Evolutionary conservation across 768 basidiomycete species (phyloP).

Genomic region (Naganishia vishniacii): DNA sequence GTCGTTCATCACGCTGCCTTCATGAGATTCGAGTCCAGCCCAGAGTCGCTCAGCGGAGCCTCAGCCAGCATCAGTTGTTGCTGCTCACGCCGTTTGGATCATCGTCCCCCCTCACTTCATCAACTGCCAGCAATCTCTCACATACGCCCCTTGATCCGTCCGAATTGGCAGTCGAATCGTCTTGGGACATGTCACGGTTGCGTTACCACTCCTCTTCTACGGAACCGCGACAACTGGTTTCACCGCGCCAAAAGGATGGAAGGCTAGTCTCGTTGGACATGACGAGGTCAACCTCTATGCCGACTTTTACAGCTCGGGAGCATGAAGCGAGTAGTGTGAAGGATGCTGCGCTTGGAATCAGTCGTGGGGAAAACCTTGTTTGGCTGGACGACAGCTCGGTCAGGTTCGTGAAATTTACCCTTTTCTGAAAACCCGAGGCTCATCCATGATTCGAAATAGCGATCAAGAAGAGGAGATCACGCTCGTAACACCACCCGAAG

Average conservation of each 20-base stretch:
- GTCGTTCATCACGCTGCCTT: constrained; percentile 3
- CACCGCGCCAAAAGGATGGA: neutral
- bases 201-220: too few species aligned
- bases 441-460: neutral
- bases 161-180: neutral
- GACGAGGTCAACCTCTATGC: constrained; percentile 39
- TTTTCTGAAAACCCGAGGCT: neutral
- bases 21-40: constrained; percentile 9
- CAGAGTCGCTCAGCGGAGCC: neutral
- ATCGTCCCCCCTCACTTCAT: neutral
- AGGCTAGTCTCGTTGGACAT: constrained; percentile 33
- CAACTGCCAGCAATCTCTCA: neutral
- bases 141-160: neutral
- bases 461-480: neutral
- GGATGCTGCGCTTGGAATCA: constrained; percentile 44
- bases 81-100: constrained; percentile 24
- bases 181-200: too few species aligned
- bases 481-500: neutral
- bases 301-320: constrained; percentile 40
- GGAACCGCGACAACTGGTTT: neutral
- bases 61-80: constrained; percentile 20
- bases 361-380: constrained; percentile 37
- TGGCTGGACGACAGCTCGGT: constrained; percentile 32
- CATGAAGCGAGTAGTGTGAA: constrained; percentile 38
- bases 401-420: neutral